Evolutionary conservation across 1,284 basidiomycete species (phyloP), one percentile per base, ranked within the genome.

Genomic region (Ustilago lituana): DNA sequence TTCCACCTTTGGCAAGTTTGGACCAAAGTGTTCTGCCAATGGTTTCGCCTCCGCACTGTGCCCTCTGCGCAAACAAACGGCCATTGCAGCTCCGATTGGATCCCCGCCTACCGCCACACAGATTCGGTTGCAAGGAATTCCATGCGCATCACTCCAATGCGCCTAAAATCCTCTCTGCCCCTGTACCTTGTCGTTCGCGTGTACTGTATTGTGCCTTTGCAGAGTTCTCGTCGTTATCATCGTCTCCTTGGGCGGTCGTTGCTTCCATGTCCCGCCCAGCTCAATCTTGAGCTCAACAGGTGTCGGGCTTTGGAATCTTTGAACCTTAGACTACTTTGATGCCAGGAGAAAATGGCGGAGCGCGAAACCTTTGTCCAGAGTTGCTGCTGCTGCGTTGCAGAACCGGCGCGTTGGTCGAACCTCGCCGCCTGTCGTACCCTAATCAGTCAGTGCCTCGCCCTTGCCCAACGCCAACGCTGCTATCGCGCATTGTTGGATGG

Each of bases 41-140:
- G n/a, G n/a, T n/a, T n/a, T n/a, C n/a, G n/a, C n/a, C n/a, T n/a
- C n/a, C n/a, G n/a, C n/a, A n/a, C n/a, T n/a, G n/a, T n/a, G n/a
- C n/a, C n/a, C n/a, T n/a, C n/a, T n/a, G n/a, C n/a, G n/a, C n/a
- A n/a, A n/a, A n/a, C n/a, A n/a, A n/a, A n/a, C n/a, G n/a, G n/a
- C n/a, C n/a, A n/a, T n/a, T 37, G 23, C 54, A 41, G 19, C 54
- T 43, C 38, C 48, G 35, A 29, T 37, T 47, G 24, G 14, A 45
- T 39, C 36, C 43, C 58, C 58, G 58, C 51, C 51, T 54, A 49
- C 58, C 58, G 58, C 58, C 46, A 47, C 36, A 41, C 32, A 47
- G 38, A 20, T 52, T 47, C 38, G 31, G 17, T 53, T 38, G 41
- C 19, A 32, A 47, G 56, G 50, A 60, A 52, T 59, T 33, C 53